These are phyloP conservation scores for Zygoascus hellenicus DNA, from an alignment of 1,139 yeast genomes.

Conservation along the genomic window DNA sequence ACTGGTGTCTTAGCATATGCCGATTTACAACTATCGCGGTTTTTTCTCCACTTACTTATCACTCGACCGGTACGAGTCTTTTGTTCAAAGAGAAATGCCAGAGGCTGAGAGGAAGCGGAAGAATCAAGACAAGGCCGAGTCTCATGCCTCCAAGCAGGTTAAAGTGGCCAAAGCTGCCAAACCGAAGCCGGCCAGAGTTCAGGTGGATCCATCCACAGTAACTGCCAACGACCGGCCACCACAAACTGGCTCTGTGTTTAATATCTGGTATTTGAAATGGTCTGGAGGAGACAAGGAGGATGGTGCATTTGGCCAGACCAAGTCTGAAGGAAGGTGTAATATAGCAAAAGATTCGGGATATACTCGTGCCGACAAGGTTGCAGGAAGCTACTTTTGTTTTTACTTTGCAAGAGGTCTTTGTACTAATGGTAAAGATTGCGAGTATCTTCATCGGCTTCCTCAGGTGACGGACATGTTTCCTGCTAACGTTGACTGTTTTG, in stretches of 20 bases:
- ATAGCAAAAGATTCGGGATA: constrained; percentile 63
- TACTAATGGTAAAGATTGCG: constrained; percentile 67
- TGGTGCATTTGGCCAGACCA: constrained; percentile 35
- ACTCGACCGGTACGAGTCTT: too few relatives aligned
- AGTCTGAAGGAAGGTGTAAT: constrained; percentile 51
- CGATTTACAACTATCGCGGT: too few relatives aligned
- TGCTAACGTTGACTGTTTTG: constrained; percentile 83
- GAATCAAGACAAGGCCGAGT: too few relatives aligned
- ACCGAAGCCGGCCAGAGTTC: constrained; percentile 54
- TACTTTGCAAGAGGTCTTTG: constrained; percentile 91
- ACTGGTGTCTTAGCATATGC: too few relatives aligned
- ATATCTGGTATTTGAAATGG: constrained; percentile 89
- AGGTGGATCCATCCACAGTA: constrained; percentile 61
- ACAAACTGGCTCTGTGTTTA: constrained; percentile 75
- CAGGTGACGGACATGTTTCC: constrained; percentile 43
- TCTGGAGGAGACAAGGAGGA: constrained; percentile 39
- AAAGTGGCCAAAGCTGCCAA: constrained; percentile 11
- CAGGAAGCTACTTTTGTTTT: constrained; percentile 54
- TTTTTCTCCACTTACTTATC: too few relatives aligned
- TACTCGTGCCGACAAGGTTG: constrained; percentile 58
- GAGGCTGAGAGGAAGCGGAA: too few relatives aligned
- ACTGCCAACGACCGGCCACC: constrained; percentile 63
- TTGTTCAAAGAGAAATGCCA: too few relatives aligned
- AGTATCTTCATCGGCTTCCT: constrained; percentile 75
- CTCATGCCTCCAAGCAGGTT: constrained; percentile 3